Base-by-base conservation (phyloP, 768 basidiomycete genomes). In the Trametes punicea region DNA sequence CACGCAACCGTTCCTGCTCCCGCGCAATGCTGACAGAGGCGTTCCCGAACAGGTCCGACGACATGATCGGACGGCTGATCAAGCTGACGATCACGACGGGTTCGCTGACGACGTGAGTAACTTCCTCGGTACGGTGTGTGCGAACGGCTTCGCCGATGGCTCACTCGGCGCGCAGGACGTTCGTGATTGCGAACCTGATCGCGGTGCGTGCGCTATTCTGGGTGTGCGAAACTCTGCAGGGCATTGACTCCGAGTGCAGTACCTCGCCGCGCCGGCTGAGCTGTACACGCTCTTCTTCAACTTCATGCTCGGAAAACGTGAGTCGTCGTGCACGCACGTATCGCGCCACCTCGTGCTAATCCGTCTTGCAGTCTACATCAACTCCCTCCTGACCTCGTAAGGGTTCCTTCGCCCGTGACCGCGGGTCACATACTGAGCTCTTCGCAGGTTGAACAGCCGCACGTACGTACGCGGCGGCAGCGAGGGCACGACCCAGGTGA, bases 281-380 rank as follows among this genome's bases (percentile, higher is more conserved):
- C 48, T 49, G 29, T 49, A 39, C 34, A 33, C 6, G 4, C 48
- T 49, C 11, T 49, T 49, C 34, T 39, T 49, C 48, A 49, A 49
- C 26, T 49, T 49, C 48, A 49, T 49, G 48, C 36, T 49, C 34
- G 48, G 48, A 2, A 49, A 49, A 27, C 25, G 48, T 49, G 16
- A 29, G 48, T 16, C 11, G 9, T 5, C 6, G 8, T 5, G 11
- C 38, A 39, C n/a, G 7, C 9, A 11, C 9, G n/a, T 6, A 39
- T 9, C 38, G 38, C n/a, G 6, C 9, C n/a, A 5, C 8, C 6
- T 31, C 6, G 7, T 13, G 7, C 38, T 39, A 6, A 33, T 15
- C 31, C 7, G 6, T 7, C 6, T 6, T 15, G n/a, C n/a, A 39
- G 38, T 39, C 8, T 39, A 39, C n/a, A 39, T 39, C 38, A 39